phyloP scores from a whole-genome alignment of 179 eudicot genomes.

The Corrigiola litoralis region DNA sequence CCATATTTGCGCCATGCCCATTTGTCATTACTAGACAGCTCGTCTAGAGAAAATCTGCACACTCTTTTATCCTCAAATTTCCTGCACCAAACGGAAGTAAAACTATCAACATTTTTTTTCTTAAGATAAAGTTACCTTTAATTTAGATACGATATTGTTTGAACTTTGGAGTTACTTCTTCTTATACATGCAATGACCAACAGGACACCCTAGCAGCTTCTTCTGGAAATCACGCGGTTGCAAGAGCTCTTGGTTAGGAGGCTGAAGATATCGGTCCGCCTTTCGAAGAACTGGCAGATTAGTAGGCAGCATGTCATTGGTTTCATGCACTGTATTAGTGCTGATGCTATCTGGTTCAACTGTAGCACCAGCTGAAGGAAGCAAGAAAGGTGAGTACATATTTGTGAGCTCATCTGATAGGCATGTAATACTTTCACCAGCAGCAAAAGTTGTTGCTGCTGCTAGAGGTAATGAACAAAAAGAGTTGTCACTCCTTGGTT shows the following conservation, averaged over 20 bases:
- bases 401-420: not conserved
- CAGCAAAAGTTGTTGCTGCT: not conserved
- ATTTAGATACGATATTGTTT: not conserved
- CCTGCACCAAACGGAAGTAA: not conserved
- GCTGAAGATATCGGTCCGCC: not conserved
- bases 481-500: not conserved
- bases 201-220: not conserved
- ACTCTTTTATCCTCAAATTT: conserved; percentile 23
- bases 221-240: not conserved
- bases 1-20: conserved; percentile 45
- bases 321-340: not conserved
- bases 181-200: not conserved
- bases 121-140: not conserved
- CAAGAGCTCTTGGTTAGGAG: not conserved
- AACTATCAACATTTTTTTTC: not conserved
- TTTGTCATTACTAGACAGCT: conserved; percentile 18
- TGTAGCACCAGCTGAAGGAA: not conserved
- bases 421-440: not conserved
- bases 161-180: conserved; percentile 6
- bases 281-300: not conserved
- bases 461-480: not conserved
- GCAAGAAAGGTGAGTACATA: conserved; percentile 1
- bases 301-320: no score
- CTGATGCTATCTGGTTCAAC: not conserved
- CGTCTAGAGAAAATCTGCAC: not conserved